A percentile compares a stretch with the other conserved stretches of the same genome.
Evolutionary conservation across 495 filamentous ascomycete genomes (phyloP).

Genomic region (Lichenothelia convexa): DNA sequence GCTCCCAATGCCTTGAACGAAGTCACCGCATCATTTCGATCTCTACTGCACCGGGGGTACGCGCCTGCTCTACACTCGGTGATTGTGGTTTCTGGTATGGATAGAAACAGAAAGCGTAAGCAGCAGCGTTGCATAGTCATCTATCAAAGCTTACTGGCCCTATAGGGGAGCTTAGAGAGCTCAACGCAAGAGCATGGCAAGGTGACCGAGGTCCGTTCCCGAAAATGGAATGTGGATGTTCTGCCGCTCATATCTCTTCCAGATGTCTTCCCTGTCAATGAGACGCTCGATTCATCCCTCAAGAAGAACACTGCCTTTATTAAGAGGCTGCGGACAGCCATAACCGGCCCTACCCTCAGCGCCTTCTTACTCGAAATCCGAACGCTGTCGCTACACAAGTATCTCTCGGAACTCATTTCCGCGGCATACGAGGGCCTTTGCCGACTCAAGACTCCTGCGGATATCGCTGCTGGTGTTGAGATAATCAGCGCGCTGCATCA

Average conservation of each 20-base stretch:
- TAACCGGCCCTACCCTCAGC: slow-evolving; percentile 54
- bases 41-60: no score
- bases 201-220: slow-evolving; percentile 52
- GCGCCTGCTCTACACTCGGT: no score
- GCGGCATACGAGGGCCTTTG: slow-evolving; percentile 91
- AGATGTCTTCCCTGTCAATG: slow-evolving; percentile 67
- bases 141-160: not conserved
- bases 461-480: slow-evolving; percentile 82
- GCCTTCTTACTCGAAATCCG: slow-evolving; percentile 86
- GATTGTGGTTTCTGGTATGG: no score
- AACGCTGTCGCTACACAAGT: slow-evolving; percentile 86
- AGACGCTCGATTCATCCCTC: slow-evolving; percentile 81
- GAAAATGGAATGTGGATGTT: slow-evolving; percentile 5
- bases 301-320: slow-evolving; percentile 99
- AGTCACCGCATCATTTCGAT: no score
- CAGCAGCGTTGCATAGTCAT: no score
- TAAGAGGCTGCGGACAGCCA: slow-evolving; percentile 80
- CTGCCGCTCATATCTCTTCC: slow-evolving; percentile 9
- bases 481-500: slow-evolving; percentile 90
- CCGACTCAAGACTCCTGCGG: slow-evolving; percentile 72
- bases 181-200: slow-evolving; percentile 76
- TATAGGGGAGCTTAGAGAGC: slow-evolving; percentile 69
- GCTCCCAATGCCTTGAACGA: no score
- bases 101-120: no score
- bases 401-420: slow-evolving; percentile 95